Conservation (phyloP, 345 rosid species). For the Raphanus sativus region DNA sequence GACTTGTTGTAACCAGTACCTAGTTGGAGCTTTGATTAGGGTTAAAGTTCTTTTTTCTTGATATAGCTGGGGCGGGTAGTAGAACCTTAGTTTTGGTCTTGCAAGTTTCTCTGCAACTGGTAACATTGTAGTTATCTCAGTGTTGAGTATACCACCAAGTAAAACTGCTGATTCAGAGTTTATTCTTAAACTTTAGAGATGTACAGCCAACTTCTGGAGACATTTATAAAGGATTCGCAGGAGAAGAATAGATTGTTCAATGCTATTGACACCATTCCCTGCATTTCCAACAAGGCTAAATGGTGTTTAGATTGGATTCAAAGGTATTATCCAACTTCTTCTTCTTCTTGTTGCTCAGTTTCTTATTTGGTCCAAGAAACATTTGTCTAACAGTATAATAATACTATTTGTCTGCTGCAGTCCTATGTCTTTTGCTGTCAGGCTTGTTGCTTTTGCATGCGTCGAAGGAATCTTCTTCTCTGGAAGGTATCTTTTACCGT, state of each 20-base stretch:
- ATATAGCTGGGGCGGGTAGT: too few species aligned
- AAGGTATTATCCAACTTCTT: conserved; percentile 42
- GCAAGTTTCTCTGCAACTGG: neutral
- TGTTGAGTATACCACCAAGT: neutral
- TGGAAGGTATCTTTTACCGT: conserved; percentile 59
- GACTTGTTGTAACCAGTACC: conserved; percentile 1
- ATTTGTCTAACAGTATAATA: neutral
- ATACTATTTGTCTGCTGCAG: conserved; percentile 46
- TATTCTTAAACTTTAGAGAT: conserved; percentile 51
- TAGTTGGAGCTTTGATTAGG: neutral
- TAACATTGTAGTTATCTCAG: neutral
- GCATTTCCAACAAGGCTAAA: conserved; percentile 73
- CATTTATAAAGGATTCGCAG: conserved; percentile 72
- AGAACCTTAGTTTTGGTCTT: too few species aligned
- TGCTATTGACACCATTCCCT: conserved; percentile 80
- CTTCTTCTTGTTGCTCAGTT: neutral
- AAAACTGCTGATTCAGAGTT: conserved; percentile 26
- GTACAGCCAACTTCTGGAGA: conserved; percentile 94
- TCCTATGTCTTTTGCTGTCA: conserved; percentile 69
- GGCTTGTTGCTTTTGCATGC: conserved; percentile 89
- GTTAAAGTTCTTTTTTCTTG: neutral
- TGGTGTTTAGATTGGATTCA: conserved; percentile 89
- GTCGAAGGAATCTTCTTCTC: conserved; percentile 93
- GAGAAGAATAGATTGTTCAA: conserved; percentile 85
- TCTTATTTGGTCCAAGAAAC: neutral